These are phyloP conservation scores for Chenopodium formosanum DNA, from an alignment of 148 eudicot species.

Conservation along the genomic window DNA sequence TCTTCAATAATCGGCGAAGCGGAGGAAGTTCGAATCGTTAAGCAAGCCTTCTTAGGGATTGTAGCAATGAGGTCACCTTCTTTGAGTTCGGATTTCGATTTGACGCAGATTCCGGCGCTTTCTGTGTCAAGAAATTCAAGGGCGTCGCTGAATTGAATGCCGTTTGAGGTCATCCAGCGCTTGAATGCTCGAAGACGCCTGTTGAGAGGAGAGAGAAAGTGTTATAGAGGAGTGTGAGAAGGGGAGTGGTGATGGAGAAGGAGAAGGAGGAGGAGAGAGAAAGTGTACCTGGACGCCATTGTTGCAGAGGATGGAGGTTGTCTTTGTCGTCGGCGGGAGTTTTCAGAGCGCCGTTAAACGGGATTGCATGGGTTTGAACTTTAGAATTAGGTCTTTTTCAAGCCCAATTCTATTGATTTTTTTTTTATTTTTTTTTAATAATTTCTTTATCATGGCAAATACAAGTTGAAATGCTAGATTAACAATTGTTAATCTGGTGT, in stretches of 20 bases:
- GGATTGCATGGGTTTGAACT: too few species aligned
- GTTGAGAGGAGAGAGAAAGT: constrained; percentile 11
- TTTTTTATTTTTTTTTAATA: too few species aligned
- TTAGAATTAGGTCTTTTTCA: too few species aligned
- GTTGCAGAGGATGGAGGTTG: not conserved
- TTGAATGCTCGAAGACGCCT: constrained; percentile 75
- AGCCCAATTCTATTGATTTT: too few species aligned
- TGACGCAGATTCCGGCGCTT: constrained; percentile 43
- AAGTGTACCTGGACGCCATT: constrained; percentile 1
- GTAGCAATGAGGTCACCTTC: constrained; percentile 72
- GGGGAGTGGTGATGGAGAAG: not conserved
- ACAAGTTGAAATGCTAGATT: too few species aligned
- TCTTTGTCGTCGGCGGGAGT: not conserved
- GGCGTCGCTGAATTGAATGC: constrained; percentile 59
- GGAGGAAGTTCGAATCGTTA: constrained; percentile 61
- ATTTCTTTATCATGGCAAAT: too few species aligned
- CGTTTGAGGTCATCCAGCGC: constrained; percentile 66
- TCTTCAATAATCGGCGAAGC: constrained; percentile 54
- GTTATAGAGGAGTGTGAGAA: not conserved
- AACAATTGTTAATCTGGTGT: too few species aligned
- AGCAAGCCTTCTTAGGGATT: constrained; percentile 71
- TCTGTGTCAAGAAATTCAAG: constrained; percentile 38
- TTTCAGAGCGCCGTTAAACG: not conserved
- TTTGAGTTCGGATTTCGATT: constrained; percentile 46
- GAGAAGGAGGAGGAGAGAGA: constrained; percentile 16